A percentile compares a stretch with the other conserved stretches of the same genome.
Conservation (phyloP, 1,284 basidiomycete genomes). For the Cutaneotrichosporon sp. region DNA sequence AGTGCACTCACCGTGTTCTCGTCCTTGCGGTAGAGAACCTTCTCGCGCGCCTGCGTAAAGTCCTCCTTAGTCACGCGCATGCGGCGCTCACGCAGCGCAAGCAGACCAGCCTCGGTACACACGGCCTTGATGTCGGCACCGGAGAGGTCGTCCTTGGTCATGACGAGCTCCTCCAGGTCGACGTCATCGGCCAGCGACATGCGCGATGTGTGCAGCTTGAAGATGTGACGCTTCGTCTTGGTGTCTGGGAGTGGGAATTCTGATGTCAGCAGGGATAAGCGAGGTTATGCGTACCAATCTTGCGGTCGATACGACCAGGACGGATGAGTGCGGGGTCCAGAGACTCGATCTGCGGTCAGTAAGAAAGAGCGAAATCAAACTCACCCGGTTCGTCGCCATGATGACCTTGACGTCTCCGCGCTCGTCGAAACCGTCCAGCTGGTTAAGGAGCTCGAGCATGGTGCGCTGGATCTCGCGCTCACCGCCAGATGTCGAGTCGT, state of each 20-base stretch:
- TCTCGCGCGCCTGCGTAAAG: slow-evolving; percentile 82
- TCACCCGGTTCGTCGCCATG: slow-evolving; percentile 54
- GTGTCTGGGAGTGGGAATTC: slow-evolving; percentile 92
- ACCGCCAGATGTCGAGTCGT: slow-evolving; percentile 95
- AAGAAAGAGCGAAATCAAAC: slow-evolving; percentile 11
- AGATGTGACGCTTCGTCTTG: slow-evolving; percentile 97
- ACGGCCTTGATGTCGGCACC: slow-evolving; percentile 99
- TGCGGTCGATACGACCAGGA: slow-evolving; percentile 96
- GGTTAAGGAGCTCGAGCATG: slow-evolving; percentile 79
- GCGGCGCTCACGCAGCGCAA: slow-evolving; percentile 89
- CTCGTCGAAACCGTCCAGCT: slow-evolving; percentile 96
- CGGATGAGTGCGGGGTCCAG: slow-evolving; percentile 96
- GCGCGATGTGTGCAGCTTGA: slow-evolving; percentile 91
- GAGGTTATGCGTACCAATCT: slow-evolving; percentile 63
- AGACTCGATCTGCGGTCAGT: slow-evolving; percentile 79
- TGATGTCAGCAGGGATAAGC: slow-evolving; percentile 20
- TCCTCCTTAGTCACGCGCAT: slow-evolving; percentile 96
- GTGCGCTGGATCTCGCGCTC: slow-evolving; percentile 99
- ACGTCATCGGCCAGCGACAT: slow-evolving; percentile 94
- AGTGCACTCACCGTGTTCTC: slow-evolving; percentile 66
- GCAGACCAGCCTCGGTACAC: slow-evolving; percentile 92
- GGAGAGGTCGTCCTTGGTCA: slow-evolving; percentile 92
- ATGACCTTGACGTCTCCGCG: slow-evolving; percentile 94
- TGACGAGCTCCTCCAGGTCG: slow-evolving; percentile 92
- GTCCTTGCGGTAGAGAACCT: slow-evolving; percentile 89